Conservation (phyloP, 768 basidiomycete genomes). For the Boletus subcaerulescens region DNA sequence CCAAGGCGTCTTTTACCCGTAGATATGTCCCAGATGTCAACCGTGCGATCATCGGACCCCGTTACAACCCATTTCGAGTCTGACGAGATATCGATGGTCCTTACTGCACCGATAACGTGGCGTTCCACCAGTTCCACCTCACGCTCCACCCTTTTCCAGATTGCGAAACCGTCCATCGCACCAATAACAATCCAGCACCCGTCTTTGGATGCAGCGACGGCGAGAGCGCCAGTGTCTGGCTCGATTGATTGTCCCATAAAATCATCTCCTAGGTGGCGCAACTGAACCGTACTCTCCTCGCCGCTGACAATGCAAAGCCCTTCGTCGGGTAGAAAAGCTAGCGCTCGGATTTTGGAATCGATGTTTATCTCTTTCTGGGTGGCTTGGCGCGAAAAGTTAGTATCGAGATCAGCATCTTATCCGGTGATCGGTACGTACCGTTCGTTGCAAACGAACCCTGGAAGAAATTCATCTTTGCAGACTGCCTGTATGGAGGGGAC, state of each 20-base stretch:
- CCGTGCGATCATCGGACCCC: slow-evolving; percentile 12
- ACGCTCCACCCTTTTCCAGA: slow-evolving; percentile 3
- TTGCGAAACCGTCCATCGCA: slow-evolving; percentile 6
- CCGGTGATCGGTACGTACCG: neutral
- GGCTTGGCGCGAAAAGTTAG: neutral
- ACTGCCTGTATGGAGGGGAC: neutral
- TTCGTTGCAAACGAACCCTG: neutral
- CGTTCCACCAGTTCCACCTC: neutral
- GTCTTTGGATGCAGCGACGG: slow-evolving; percentile 11
- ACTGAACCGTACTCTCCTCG: slow-evolving; percentile 8
- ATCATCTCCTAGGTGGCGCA: slow-evolving; percentile 1
- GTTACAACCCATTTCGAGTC: slow-evolving; percentile 20
- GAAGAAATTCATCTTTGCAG: neutral
- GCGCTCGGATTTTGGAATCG: slow-evolving; percentile 9
- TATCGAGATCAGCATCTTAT: neutral
- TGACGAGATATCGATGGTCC: slow-evolving; percentile 15
- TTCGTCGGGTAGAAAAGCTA: slow-evolving; percentile 8
- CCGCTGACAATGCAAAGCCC: slow-evolving; percentile 4
- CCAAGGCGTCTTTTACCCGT: slow-evolving; percentile 8
- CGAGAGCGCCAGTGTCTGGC: neutral
- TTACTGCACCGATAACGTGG: slow-evolving; percentile 6
- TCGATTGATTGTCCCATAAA: slow-evolving; percentile 13
- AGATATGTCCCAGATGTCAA: slow-evolving; percentile 15
- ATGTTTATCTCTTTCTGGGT: neutral
- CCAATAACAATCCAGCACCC: slow-evolving; percentile 10